Evolutionary conservation across 2,329 filamentous ascomycete genomes (phyloP).

Genomic region (Penicillium thymicola): DNA sequence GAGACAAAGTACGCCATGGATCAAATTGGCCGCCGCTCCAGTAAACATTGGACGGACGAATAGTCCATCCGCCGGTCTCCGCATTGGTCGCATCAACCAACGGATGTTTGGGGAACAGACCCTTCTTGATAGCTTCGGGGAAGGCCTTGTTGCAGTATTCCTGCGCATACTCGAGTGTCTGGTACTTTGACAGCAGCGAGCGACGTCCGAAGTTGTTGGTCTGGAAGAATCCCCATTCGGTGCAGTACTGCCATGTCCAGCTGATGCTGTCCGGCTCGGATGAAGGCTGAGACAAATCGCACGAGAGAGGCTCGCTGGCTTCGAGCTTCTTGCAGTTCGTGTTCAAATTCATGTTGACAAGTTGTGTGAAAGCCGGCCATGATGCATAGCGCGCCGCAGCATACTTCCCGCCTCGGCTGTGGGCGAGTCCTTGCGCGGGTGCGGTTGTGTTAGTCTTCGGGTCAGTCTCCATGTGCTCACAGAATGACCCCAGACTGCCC

Average conservation of each 20-base stretch:
- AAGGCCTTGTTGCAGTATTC: constrained; percentile 50
- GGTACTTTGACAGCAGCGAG: constrained; percentile 48
- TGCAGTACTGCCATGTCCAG: constrained; percentile 55
- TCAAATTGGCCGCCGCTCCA: constrained; percentile 52
- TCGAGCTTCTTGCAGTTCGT: constrained; percentile 42
- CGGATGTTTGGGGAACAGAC: constrained; percentile 44
- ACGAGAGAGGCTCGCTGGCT: constrained; percentile 26
- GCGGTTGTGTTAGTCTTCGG: constrained; percentile 35
- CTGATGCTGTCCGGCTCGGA: constrained; percentile 39
- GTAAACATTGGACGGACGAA: constrained; percentile 52
- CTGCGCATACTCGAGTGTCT: constrained; percentile 44
- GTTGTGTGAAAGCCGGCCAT: constrained; percentile 36
- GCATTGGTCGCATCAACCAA: constrained; percentile 40
- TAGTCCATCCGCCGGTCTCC: constrained; percentile 50
- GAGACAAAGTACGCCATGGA: constrained; percentile 50
- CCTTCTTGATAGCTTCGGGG: constrained; percentile 39
- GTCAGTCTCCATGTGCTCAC: constrained; percentile 48
- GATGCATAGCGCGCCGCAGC: constrained; percentile 43
- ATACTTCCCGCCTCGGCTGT: constrained; percentile 40
- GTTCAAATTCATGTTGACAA: constrained; percentile 40
- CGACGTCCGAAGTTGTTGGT: constrained; percentile 48
- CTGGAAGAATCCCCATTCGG: constrained; percentile 52
- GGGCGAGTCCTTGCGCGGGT: constrained; percentile 42
- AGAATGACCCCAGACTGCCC: constrained; percentile 42
- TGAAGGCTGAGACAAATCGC: constrained; percentile 37